Base-by-base conservation (phyloP, 1,139 yeast species). In the Suhomyces terraborum region DNA sequence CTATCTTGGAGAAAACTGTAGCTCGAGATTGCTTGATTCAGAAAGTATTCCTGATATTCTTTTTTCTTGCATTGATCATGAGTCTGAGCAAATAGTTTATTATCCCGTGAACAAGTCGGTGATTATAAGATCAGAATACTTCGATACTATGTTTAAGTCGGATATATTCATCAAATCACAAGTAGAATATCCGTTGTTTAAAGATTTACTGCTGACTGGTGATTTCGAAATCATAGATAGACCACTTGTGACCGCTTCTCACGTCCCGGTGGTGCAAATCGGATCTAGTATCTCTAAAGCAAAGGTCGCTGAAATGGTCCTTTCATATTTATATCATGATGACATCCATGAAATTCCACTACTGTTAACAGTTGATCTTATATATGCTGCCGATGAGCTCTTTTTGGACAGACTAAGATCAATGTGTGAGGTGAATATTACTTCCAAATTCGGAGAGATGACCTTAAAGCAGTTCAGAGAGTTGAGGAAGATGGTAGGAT, bases 51-150 rank as follows among this genome's bases (percentile, higher is more conserved):
- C 87, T 0, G 88, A 83, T 57, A 60, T 76, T 0, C 62, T 80
- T 3, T 46, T 81, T 1, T 57, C 69, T 2, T 69, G 70, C 1
- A 49, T 68, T 3, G 75, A 69, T 33, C 51, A 59, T 10, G 52
- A 61, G 43, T 36, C 57, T 34, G 52, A 60, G 46, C 35, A 59
- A 0, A 54, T 63, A 3, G 48, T 61, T 0, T 73, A 68, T 45
- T 84, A 79, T 51, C 88, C 93, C 0, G 80, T 74, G 5, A 87
- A 86, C 57, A 69, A 80, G 38, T 73, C 86, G 0, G 75, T 85
- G 42, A 56, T 86, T 27, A 62, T 73, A 7, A 62, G 89, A 35
- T 77, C 85, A 1, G 85, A 79, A 34, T 85, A 82, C 56, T 86
- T 79, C 55, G 78, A 73, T 42, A 73, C 82, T 4, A 77, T 84